Conservation (phyloP, 2,329 filamentous ascomycete genomes). For the Biscogniauxia sp. region DNA sequence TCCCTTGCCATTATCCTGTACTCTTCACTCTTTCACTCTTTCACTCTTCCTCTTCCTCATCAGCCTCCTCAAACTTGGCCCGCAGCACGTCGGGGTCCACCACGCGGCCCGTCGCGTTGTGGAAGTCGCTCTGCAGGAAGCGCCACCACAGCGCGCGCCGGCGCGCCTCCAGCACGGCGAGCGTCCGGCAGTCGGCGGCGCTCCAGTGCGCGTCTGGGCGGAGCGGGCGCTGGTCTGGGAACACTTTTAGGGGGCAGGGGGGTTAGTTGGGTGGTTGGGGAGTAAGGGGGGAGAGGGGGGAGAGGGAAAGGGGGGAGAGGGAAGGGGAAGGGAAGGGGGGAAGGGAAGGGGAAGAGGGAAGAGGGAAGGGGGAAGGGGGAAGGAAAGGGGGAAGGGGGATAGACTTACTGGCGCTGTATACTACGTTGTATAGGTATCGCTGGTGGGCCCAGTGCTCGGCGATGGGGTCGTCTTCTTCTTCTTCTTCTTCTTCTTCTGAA, state of each 20-base stretch:
- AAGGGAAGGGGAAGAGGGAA: no score
- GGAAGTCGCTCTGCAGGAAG: conserved; percentile 28
- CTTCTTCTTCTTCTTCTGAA: no score
- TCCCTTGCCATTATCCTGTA: neutral
- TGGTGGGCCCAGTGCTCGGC: conserved; percentile 12
- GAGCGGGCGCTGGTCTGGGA: conserved; percentile 18
- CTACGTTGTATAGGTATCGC: conserved; percentile 15
- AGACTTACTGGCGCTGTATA: conserved; percentile 1
- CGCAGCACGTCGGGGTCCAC: conserved; percentile 21
- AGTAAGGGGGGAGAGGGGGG: no score
- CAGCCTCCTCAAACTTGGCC: conserved; percentile 24
- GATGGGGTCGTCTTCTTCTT: neutral
- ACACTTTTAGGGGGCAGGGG: conserved; percentile 2
- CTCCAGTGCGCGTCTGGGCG: conserved; percentile 23
- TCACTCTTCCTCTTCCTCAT: neutral
- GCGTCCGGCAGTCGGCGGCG: conserved; percentile 23
- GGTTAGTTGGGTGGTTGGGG: no score
- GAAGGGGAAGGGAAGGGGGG: no score
- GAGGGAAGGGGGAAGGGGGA: no score
- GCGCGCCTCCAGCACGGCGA: conserved; percentile 27
- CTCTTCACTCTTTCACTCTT: neutral
- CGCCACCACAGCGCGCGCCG: conserved; percentile 25
- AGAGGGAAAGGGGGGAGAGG: no score
- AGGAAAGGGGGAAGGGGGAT: no score
- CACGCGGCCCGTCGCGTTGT: conserved; percentile 28